Evolutionary conservation across 2,329 filamentous ascomycete genomes (phyloP), one percentile per base, ranked within the genome.

Genomic region (Leptographium lundbergii): DNA sequence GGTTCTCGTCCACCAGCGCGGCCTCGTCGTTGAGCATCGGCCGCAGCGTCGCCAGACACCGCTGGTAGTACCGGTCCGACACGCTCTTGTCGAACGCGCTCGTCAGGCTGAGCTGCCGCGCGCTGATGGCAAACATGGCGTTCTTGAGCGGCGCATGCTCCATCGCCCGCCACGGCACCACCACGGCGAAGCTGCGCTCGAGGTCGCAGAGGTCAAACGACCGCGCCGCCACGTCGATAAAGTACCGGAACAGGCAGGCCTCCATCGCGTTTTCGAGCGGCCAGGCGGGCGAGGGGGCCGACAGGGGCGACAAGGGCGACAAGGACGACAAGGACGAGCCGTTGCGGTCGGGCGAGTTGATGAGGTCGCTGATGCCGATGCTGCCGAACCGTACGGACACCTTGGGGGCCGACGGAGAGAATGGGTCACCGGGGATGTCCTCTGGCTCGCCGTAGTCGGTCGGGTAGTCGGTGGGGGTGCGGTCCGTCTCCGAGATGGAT

Each of bases 1-100:
- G 24, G 27, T 56, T 56, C 48, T 60, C 58, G 50, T 60, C 58
- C 14, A 60, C 27, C 19, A 57, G 17, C 9, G 58, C 47, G 10
- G 36, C 36, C 25, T 56, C 54, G 39, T 60, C 54, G 47, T 6
- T 48, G 4, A 60, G 54, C 32, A 60, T 57, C 7, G 54, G 58
- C 19, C 54, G 32, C 6, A 60, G 25, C 7, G 50, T 24, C 4
- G 7, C n/a, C 7, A 60, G 34, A 19, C 54, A 53, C 6, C 36
- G 14, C 25, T 56, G 54, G 24, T 60, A 56, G 39, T 57, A 60
- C 4, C 29, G 47, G 34, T 57, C 54, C 4, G 58, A 32, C 3
- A 59, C 19, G 32, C 5, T 25, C 6, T 17, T 7, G 27, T 59
- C 58, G 11, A 52, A 42, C 2, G 34, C 24, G 22, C 27, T 59